Conservation (phyloP, 345 rosid species). For the Limnanthes douglasii region DNA sequence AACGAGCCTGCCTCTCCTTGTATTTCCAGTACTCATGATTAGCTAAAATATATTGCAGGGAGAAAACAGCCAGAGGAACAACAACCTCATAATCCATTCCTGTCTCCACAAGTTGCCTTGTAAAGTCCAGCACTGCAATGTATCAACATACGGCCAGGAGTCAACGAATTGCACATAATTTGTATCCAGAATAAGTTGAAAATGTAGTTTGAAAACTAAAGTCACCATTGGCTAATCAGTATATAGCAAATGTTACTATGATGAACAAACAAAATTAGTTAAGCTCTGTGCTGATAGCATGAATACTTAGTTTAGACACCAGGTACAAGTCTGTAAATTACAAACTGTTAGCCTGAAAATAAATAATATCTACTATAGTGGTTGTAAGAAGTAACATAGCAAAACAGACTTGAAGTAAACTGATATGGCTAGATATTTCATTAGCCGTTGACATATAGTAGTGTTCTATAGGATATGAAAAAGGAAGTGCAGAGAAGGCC, state of each 20-base stretch:
- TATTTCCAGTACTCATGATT: constrained; percentile 82
- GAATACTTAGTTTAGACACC: too few relatives aligned
- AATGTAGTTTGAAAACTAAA: too few relatives aligned
- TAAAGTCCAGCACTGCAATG: constrained; percentile 73
- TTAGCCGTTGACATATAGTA: background rate
- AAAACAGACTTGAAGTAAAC: too few relatives aligned
- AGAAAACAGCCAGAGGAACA: constrained; percentile 50
- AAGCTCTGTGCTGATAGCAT: background rate
- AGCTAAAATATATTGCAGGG: constrained; percentile 67
- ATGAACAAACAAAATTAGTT: background rate
- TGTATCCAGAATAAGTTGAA: too few relatives aligned
- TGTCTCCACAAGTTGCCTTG: constrained; percentile 59
- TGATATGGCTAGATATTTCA: background rate
- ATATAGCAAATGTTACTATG: background rate
- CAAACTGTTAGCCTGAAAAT: too few relatives aligned
- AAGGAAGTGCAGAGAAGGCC: background rate
- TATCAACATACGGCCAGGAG: constrained; percentile 13
- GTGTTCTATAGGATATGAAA: background rate
- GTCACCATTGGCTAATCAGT: too few relatives aligned
- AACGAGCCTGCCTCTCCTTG: constrained; percentile 47
- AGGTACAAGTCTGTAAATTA: too few relatives aligned
- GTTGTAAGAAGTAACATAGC: too few relatives aligned
- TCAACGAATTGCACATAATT: too few relatives aligned
- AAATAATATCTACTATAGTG: too few relatives aligned
- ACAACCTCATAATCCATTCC: constrained; percentile 59